A percentile compares a stretch with the other conserved stretches of the same genome.
Conservation (phyloP, 805 yeast genomes). For the Metschnikowia anglica region DNA sequence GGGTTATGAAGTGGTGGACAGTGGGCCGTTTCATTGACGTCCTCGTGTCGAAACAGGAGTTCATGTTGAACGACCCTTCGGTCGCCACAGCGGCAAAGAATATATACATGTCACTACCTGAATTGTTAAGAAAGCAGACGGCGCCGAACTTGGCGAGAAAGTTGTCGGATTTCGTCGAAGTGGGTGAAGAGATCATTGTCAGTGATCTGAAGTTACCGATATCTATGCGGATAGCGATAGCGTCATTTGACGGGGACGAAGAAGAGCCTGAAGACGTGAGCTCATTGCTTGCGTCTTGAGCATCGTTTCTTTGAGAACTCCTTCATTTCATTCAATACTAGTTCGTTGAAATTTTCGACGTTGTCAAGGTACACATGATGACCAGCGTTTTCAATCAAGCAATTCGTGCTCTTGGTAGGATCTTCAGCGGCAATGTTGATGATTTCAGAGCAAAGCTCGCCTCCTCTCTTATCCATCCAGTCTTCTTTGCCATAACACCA, state of each 20-base stretch:
- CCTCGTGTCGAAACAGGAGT: constrained; percentile 30
- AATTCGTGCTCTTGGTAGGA: constrained; percentile 27
- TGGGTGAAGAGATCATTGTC: constrained; percentile 50
- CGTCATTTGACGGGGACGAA: constrained; percentile 25
- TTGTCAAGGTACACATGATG: constrained; percentile 82
- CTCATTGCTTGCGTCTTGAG: constrained; percentile 8
- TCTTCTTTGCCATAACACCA: constrained; percentile 87
- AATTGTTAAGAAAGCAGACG: constrained; percentile 45
- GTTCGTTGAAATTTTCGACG: constrained; percentile 48
- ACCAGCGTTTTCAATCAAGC: constrained; percentile 57
- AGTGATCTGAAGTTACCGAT: constrained; percentile 55
- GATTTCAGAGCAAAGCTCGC: constrained; percentile 38
- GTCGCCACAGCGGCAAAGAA: constrained; percentile 38
- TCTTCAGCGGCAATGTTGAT: constrained; percentile 26
- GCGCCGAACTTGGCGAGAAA: constrained; percentile 40
- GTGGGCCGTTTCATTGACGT: constrained; percentile 39
- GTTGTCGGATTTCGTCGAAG: constrained; percentile 36
- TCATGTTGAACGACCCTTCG: constrained; percentile 45
- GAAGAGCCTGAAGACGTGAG: constrained; percentile 23
- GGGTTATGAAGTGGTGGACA: constrained; percentile 31
- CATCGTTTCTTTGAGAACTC: too few relatives aligned
- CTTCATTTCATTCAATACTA: constrained; percentile 53
- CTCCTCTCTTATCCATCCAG: constrained; percentile 60
- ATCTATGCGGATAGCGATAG: constrained; percentile 28
- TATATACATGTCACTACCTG: constrained; percentile 50